phyloP scores from a whole-genome alignment of 228 moss, liverwort and hornwort species.

The Sphagnum magellanicum region DNA sequence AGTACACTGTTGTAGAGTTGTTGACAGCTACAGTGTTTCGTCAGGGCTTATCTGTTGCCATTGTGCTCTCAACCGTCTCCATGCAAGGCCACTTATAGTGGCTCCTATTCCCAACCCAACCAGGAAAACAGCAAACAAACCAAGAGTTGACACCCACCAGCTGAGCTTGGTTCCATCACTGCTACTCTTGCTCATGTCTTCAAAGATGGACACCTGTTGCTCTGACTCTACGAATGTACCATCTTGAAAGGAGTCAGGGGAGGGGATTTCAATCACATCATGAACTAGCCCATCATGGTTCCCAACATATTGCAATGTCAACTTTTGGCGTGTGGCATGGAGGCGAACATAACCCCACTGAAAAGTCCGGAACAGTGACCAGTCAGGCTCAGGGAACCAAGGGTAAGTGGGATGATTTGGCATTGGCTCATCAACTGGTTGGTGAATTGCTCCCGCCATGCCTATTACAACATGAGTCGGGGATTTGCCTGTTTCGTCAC shows the following conservation, averaged over 20 bases:
- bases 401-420: slow-evolving; percentile 8
- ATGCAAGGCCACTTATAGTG: no score
- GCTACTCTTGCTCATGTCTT: not conserved
- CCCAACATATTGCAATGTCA: slow-evolving; percentile 44
- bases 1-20: no score
- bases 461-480: slow-evolving; percentile 62
- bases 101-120: slow-evolving; percentile 7
- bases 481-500: slow-evolving; percentile 15
- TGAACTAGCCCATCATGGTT: slow-evolving; percentile 61
- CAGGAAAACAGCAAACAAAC: not conserved
- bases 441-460: slow-evolving; percentile 51
- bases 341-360: slow-evolving; percentile 46
- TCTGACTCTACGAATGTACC: not conserved
- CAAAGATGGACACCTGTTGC: not conserved
- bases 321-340: slow-evolving; percentile 36
- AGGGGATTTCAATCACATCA: slow-evolving; percentile 37
- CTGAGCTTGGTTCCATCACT: not conserved
- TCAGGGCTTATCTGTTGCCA: no score
- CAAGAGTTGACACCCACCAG: not conserved
- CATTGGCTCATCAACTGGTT: slow-evolving; percentile 26
- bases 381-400: slow-evolving; percentile 39
- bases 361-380: slow-evolving; percentile 36
- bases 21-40: no score
- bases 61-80: no score
- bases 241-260: slow-evolving; percentile 4